Base-by-base conservation (phyloP, 1,139 yeast genomes). In the Protomyces lactucae-debilis region DNA sequence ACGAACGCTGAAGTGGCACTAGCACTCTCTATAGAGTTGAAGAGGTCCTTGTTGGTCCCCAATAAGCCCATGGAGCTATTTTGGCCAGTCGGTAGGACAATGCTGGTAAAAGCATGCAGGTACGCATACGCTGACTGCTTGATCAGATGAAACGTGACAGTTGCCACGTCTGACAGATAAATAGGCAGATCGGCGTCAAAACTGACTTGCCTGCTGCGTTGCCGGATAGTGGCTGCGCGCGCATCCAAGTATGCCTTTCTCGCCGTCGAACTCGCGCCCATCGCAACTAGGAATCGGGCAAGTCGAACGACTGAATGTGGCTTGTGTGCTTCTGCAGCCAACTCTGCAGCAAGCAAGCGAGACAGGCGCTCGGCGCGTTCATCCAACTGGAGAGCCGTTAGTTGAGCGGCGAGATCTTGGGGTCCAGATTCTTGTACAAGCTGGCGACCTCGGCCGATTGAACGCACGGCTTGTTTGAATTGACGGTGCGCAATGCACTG, bases 401-500 rank as follows among this genome's bases (percentile, higher is more conserved):
- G 39, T 40, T 65, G 60, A n/a, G 64, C 56, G 28, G 68, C 56
- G 14, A 60, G 35, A 18, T 59, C 60, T 12, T 61, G 54, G 6
- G 55, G 16, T 14, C 74, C 70, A 61, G 80, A 81, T 35, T 81
- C 77, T 67, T 79, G 28, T 8, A 64, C 60, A 10, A 63, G 55
- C 2, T 59, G 52, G 3, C 57, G 45, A 9, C 67, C 66, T 12
- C 57, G 80, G 21, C 77, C 75, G 57, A 85, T 77, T 48, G 80
- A 73, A 3, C 82, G 83, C 1, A 84, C 86, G 0, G 88, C 84
- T 60, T 79, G 83, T 28, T 76, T 75, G 70, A 80, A 85, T 67
- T 80, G 80, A 66, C 84, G 82, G 70, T 85, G 87, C 5, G 89
- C 86, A 39, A 86, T 80, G 66, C 80, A 79, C 35, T 85, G 83